Conservation (phyloP, 805 yeast genomes). For the Deakozyma indianensis region DNA sequence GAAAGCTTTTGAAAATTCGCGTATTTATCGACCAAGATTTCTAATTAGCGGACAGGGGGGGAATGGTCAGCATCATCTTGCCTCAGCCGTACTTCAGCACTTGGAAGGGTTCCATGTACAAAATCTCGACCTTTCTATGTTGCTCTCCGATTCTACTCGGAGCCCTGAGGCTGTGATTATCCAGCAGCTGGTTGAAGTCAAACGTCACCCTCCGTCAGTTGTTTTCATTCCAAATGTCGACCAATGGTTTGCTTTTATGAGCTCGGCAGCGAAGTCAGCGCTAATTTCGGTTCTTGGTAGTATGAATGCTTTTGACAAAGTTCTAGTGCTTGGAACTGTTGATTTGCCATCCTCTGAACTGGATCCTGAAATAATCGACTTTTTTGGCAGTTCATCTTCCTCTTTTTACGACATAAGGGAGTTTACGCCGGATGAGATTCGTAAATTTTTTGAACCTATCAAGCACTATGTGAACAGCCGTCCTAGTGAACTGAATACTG, state of each 20-base stretch:
- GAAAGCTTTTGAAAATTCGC: constrained; percentile 38
- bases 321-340: constrained; percentile 61
- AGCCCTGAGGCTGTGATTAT: constrained; percentile 75
- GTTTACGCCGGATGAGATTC: constrained; percentile 36
- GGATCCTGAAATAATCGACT: constrained; percentile 31
- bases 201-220: constrained; percentile 79
- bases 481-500: constrained; percentile 56
- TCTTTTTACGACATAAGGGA: constrained; percentile 31
- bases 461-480: constrained; percentile 43
- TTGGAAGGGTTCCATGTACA: constrained; percentile 87
- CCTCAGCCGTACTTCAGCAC: constrained; percentile 65
- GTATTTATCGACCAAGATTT: constrained; percentile 73
- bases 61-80: constrained; percentile 74
- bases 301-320: constrained; percentile 54
- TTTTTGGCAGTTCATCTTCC: constrained; percentile 44
- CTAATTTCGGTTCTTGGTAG: constrained; percentile 55
- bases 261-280: constrained; percentile 57
- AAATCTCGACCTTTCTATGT: constrained; percentile 61
- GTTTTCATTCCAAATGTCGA: constrained; percentile 73
- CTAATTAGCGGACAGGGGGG: constrained; percentile 63
- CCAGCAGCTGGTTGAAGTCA: constrained; percentile 74
- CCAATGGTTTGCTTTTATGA: constrained; percentile 55
- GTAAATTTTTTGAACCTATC: constrained; percentile 39
- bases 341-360: constrained; percentile 31
- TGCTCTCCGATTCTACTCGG: constrained; percentile 65